Conservation (phyloP, 106 monocot species). For the Alisma plantagoaquatica region DNA sequence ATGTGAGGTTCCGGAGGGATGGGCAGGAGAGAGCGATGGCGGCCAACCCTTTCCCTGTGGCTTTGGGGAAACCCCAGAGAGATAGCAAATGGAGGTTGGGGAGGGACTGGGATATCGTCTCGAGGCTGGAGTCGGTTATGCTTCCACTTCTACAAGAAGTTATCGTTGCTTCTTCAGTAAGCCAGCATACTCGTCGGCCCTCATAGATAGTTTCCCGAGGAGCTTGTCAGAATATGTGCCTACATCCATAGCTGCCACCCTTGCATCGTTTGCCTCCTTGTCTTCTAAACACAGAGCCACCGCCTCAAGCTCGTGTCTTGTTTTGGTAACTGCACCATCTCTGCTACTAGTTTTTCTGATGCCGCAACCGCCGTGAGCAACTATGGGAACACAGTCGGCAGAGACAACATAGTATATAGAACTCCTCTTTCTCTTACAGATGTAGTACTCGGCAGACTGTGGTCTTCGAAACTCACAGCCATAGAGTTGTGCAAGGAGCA, state of each 20-base stretch:
- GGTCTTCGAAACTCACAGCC: conserved; percentile 1
- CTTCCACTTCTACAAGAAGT: too few species aligned
- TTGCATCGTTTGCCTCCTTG: conserved; percentile 16
- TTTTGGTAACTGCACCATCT: background rate
- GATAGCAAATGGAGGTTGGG: background rate
- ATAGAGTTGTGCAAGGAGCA: conserved; percentile 1
- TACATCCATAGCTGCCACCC: conserved; percentile 20
- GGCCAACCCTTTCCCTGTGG: conserved; percentile 5
- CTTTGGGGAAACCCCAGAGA: conserved; percentile 5
- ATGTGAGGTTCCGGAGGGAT: conserved; percentile 4
- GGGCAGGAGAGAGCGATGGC: conserved; percentile 3
- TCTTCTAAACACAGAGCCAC: conserved; percentile 5
- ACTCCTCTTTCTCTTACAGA: background rate
- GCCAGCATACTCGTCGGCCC: background rate
- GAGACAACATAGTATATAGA: background rate
- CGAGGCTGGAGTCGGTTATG: conserved; percentile 18
- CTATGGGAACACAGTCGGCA: background rate
- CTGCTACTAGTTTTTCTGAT: background rate
- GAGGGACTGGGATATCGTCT: background rate
- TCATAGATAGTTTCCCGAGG: conserved; percentile 16
- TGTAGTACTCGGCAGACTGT: background rate
- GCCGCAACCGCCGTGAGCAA: too few species aligned
- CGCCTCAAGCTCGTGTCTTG: background rate
- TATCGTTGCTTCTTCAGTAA: background rate
- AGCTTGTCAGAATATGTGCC: conserved; percentile 2